Conservation (phyloP, 1,139 yeast genomes). For the Dujonia santamariae region DNA sequence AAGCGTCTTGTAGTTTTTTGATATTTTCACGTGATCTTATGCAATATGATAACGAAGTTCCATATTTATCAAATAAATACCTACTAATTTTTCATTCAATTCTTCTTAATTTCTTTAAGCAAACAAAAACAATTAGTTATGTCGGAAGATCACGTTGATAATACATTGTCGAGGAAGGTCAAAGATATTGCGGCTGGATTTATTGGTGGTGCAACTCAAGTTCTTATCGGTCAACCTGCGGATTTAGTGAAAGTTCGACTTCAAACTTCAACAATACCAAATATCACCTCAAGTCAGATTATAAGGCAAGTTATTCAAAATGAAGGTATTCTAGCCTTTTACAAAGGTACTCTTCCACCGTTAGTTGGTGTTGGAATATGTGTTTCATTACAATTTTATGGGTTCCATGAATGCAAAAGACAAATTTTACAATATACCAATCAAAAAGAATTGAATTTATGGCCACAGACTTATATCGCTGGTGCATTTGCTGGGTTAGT, state of each 20-base stretch:
- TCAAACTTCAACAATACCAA: constrained; percentile 45
- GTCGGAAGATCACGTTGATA: constrained; percentile 31
- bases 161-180: constrained; percentile 51
- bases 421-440: constrained; percentile 39
- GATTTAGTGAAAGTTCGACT: constrained; percentile 66
- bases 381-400: constrained; percentile 72
- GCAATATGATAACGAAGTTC: constrained; percentile 1
- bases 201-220: constrained; percentile 63
- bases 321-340: constrained; percentile 66
- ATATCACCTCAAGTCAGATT: constrained; percentile 42
- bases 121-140: background rate
- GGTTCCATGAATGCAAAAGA: constrained; percentile 74
- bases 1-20: too few species aligned
- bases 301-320: constrained; percentile 52
- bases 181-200: constrained; percentile 59
- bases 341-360: constrained; percentile 47
- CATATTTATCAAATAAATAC: too few species aligned
- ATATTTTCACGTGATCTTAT: constrained; percentile 3
- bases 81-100: background rate
- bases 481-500: constrained; percentile 81
- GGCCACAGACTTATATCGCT: constrained; percentile 65
- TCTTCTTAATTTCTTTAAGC: background rate
- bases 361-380: constrained; percentile 66
- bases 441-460: constrained; percentile 40
- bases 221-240: constrained; percentile 72